phyloP scores from a whole-genome alignment of 2,329 filamentous ascomycete genomes.

The Pseudogymnoascus sp. region DNA sequence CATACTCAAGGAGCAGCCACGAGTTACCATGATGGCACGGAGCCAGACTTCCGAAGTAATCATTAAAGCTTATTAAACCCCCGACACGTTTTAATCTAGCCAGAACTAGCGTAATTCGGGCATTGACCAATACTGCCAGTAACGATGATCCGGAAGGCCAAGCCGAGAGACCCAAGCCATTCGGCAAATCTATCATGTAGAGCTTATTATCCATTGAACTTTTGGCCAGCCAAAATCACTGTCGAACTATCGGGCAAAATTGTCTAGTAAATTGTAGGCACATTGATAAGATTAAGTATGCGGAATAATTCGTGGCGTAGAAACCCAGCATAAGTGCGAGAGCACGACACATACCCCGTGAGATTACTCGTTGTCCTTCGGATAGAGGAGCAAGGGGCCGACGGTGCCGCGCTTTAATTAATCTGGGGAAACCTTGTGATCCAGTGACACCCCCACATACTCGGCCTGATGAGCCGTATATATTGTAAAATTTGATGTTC shows the following conservation, averaged over 20 bases:
- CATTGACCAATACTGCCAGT: neutral
- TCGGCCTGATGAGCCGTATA: neutral
- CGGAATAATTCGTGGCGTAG: neutral
- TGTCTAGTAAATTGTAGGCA: neutral
- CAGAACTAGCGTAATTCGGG: neutral
- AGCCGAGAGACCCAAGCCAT: neutral
- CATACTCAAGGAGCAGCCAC: neutral
- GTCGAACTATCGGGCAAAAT: neutral
- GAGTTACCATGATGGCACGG: neutral
- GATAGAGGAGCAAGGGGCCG: neutral
- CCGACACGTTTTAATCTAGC: neutral
- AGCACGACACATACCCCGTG: neutral
- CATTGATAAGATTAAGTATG: neutral
- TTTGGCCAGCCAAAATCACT: neutral
- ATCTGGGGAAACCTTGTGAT: neutral
- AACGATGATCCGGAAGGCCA: neutral
- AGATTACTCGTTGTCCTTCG: neutral
- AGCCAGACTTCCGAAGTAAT: neutral
- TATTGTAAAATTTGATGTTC: neutral
- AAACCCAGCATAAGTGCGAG: neutral
- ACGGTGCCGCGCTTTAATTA: neutral
- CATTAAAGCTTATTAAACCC: neutral
- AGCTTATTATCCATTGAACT: neutral
- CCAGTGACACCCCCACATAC: neutral
- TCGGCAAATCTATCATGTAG: neutral